Evolutionary conservation across 352 stramenopile species (phyloP).

Genomic region (Globisporangium recalcitrans): DNA sequence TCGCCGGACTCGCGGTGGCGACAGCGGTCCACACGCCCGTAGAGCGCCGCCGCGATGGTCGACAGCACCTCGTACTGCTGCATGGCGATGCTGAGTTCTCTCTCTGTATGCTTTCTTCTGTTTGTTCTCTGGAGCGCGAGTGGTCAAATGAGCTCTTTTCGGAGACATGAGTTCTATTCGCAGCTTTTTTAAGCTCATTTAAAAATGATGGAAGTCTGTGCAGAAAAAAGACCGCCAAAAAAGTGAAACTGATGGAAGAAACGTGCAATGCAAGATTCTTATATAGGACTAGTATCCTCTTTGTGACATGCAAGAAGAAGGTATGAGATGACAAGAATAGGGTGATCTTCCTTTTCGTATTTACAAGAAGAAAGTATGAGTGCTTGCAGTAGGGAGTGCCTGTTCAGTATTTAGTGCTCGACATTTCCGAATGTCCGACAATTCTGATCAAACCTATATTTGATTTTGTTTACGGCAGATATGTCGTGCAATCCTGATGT

Average conservation of each 20-base stretch:
- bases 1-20: slow-evolving; percentile 43
- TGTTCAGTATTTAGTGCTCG: too few relatives aligned
- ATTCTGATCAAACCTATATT: too few relatives aligned
- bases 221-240: neutral
- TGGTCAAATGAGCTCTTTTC: slow-evolving; percentile 5
- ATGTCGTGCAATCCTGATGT: too few relatives aligned
- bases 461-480: too few relatives aligned
- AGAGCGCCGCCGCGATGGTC: slow-evolving; percentile 64
- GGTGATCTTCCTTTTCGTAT: too few relatives aligned
- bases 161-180: neutral
- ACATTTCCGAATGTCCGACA: too few relatives aligned
- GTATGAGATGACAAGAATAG: too few relatives aligned
- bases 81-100: neutral
- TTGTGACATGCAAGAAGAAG: too few relatives aligned
- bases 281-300: too few relatives aligned
- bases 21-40: slow-evolving; percentile 64
- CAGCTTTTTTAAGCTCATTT: neutral
- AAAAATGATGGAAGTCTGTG: neutral
- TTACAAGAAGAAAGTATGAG: too few relatives aligned
- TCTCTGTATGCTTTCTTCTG: neutral
- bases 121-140: neutral
- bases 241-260: neutral
- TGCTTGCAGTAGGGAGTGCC: too few relatives aligned
- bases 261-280: too few relatives aligned
- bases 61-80: slow-evolving; percentile 53